phyloP scores from a whole-genome alignment of 208 protist genomes.

The Trypanosoma melophagium region DNA sequence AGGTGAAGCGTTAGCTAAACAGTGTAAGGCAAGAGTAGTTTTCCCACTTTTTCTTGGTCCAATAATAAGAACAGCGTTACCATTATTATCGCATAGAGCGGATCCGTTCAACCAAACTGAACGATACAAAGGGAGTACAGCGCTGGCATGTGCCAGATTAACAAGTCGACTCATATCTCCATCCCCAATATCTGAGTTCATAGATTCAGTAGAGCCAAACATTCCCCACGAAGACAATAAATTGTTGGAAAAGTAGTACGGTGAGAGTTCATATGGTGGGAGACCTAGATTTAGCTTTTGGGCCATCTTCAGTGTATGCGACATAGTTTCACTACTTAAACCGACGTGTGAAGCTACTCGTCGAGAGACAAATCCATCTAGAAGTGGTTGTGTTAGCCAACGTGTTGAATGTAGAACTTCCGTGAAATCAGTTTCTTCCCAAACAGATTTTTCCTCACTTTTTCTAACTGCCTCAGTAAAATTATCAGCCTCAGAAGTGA shows the following conservation, averaged over 20 bases:
- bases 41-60: slow-evolving; percentile 61
- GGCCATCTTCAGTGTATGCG: slow-evolving; percentile 34
- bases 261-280: slow-evolving; percentile 52
- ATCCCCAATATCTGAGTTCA: slow-evolving; percentile 9
- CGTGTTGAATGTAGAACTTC: slow-evolving; percentile 23
- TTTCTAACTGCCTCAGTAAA: slow-evolving; percentile 50
- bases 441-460: slow-evolving; percentile 36
- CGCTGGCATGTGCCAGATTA: slow-evolving; percentile 43
- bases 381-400: slow-evolving; percentile 65
- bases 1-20: slow-evolving; percentile 27
- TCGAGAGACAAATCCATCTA: slow-evolving; percentile 65
- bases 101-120: slow-evolving; percentile 63
- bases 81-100: slow-evolving; percentile 43
- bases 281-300: slow-evolving; percentile 34
- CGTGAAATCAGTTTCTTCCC: slow-evolving; percentile 9
- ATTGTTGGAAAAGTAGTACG: slow-evolving; percentile 56
- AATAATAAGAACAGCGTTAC: slow-evolving; percentile 48
- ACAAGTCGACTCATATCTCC: slow-evolving; percentile 34
- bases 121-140: slow-evolving; percentile 38
- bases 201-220: slow-evolving; percentile 38
- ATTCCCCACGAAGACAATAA: slow-evolving; percentile 65
- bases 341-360: slow-evolving; percentile 55
- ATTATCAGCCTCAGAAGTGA: slow-evolving; percentile 46
- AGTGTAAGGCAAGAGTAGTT: slow-evolving; percentile 80
- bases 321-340: slow-evolving; percentile 35